Evolutionary conservation across 2,329 filamentous ascomycete genomes (phyloP).

Genomic region (Aquanectria penicillioides): DNA sequence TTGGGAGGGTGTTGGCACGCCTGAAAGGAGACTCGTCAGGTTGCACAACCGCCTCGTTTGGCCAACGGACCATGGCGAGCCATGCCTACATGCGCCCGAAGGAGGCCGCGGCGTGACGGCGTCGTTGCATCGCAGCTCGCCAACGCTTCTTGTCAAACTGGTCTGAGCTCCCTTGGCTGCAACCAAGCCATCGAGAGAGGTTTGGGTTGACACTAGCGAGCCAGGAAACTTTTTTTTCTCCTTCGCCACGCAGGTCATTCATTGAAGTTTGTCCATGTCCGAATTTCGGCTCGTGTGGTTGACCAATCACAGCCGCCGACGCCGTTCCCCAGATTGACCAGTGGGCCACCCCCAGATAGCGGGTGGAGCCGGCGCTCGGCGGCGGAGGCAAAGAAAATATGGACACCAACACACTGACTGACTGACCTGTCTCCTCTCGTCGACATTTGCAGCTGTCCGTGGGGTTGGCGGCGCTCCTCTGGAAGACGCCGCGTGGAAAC

Average conservation of each 20-base stretch:
- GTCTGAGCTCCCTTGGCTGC: constrained; percentile 3
- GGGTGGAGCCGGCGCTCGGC: not conserved
- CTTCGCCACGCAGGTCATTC: constrained; percentile 12
- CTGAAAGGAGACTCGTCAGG: constrained; percentile 25
- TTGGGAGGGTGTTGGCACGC: constrained; percentile 11
- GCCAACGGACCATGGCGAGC: constrained; percentile 30
- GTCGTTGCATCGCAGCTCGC: constrained; percentile 34
- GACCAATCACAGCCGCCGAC: constrained; percentile 9
- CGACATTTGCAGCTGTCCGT: constrained; percentile 16
- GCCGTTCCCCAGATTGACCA: constrained; percentile 19
- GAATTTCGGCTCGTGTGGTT: not conserved
- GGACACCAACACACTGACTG: too few species aligned
- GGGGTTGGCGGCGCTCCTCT: too few species aligned
- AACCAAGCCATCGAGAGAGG: too few species aligned
- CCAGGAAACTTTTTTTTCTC: constrained; percentile 15
- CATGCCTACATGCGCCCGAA: constrained; percentile 19
- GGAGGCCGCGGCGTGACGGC: constrained; percentile 21
- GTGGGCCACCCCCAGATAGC: constrained; percentile 4
- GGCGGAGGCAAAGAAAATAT: not conserved
- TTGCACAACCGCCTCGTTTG: constrained; percentile 25
- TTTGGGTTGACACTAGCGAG: too few species aligned
- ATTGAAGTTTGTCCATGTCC: too few species aligned
- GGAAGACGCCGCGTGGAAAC: not conserved
- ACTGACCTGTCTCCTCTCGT: not conserved
- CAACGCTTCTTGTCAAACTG: constrained; percentile 15